Base-by-base conservation (phyloP, 441 rosid species). In the Croton setiger region DNA sequence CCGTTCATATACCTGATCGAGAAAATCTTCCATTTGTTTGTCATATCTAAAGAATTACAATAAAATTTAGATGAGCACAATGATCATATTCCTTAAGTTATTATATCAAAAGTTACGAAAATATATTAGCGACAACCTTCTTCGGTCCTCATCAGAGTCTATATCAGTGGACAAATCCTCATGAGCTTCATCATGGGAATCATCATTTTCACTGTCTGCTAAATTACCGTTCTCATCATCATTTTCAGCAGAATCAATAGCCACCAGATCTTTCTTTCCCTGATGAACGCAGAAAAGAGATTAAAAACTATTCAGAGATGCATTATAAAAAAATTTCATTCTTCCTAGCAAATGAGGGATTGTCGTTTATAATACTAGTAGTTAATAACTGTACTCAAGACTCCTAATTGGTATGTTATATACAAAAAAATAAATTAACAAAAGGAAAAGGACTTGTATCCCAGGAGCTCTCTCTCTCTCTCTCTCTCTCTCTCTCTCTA, bases 191-290 rank as follows among this genome's bases (percentile, higher is more conserved):
- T 74, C 77, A 51, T 21, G 60, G 58, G 39, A 62, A 56, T 78
- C 84, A 72, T 88, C 97, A 63, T 80, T 75, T 53, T 90, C 94
- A 76, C 83, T 83, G 64, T 78, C 88, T 45, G 53, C 55, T 15
- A 72, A 47, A 17, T 79, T 78, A 57, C 33, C 83, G 74, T 79
- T 66, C 49, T 82, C 81, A 60, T 76, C 86, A 68, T 79, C 88
- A 72, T 74, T 76, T 74, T 85, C 91, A 47, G 74, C 81, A 64
- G 91, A 73, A 83, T 87, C 89, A 69, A 92, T 88, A 66, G 93
- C 97, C 67, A 72, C 87, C 55, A 88, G 85, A 81, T 87, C 98
- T 70, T 88, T 90, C 78, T 90, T 92, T 14, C 94, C 99, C 98
- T 90, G 79, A 61, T 74, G 63, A 59, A 33, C 70, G 44, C 62